Percentiles rank a stretch among this genome's conserved stretches.
phyloP scores from a whole-genome alignment of 495 filamentous ascomycete genomes.

The Xylaria cubensis region DNA sequence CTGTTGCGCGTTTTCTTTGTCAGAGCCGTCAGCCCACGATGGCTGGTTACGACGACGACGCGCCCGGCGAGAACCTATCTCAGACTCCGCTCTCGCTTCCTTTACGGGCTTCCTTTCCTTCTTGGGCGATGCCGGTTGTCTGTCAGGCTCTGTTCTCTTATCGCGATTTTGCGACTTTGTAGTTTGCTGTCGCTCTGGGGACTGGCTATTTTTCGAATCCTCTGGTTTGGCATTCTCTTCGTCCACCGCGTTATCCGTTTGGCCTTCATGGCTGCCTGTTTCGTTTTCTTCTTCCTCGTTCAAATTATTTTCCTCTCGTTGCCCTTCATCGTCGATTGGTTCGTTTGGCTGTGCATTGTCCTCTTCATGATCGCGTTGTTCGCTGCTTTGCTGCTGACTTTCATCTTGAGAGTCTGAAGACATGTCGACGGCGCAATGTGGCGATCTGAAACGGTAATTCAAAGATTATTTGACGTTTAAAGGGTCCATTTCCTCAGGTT shows the following conservation, averaged over 20 bases:
- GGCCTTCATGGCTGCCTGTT: background rate
- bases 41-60: slow-evolving; percentile 40
- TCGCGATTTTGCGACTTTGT: slow-evolving; percentile 24
- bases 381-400: background rate
- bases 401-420: slow-evolving; percentile 8
- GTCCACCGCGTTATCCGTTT: slow-evolving; percentile 22
- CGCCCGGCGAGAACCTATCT: slow-evolving; percentile 36
- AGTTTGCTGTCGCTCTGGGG: background rate
- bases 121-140: slow-evolving; percentile 57
- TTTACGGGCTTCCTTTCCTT: slow-evolving; percentile 28
- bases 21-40: slow-evolving; percentile 31
- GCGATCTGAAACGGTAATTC: background rate
- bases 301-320: slow-evolving; percentile 17
- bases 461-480: background rate
- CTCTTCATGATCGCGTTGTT: slow-evolving; percentile 26
- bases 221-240: background rate
- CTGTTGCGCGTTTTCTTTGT: slow-evolving; percentile 34
- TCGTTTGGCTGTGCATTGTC: slow-evolving; percentile 31
- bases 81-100: slow-evolving; percentile 34
- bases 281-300: slow-evolving; percentile 19
- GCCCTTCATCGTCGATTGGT: slow-evolving; percentile 16
- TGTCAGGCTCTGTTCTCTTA: slow-evolving; percentile 32
- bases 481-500: background rate
- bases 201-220: background rate
- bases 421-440: slow-evolving; percentile 13